A percentile compares a stretch with the other conserved stretches of the same genome.
phyloP scores from a whole-genome alignment of 2,329 filamentous ascomycete genomes.

The Aspergillus phoenicis region DNA sequence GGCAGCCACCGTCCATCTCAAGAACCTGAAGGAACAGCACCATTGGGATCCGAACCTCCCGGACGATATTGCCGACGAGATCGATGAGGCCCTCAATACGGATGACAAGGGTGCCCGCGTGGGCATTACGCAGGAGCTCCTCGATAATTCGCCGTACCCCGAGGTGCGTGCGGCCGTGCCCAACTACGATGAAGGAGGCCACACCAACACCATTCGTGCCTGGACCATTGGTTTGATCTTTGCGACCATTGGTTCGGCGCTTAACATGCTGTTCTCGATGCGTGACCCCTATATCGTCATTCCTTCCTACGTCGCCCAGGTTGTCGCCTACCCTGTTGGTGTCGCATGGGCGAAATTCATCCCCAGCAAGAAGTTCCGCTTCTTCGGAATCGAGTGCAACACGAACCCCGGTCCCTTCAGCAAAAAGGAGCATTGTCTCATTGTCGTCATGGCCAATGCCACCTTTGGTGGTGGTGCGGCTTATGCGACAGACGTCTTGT shows the following conservation, averaged over 20 bases:
- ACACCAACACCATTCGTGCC: conserved; percentile 66
- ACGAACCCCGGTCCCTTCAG: conserved; percentile 50
- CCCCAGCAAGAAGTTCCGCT: conserved; percentile 38
- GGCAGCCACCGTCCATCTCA: conserved; percentile 44
- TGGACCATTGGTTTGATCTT: conserved; percentile 65
- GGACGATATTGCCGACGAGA: conserved; percentile 62
- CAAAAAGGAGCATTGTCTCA: conserved; percentile 51
- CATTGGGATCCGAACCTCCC: conserved; percentile 67
- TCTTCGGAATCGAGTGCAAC: conserved; percentile 43
- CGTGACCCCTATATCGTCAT: conserved; percentile 63
- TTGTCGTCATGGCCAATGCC: conserved; percentile 63
- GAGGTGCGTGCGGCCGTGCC: conserved; percentile 68
- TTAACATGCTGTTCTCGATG: conserved; percentile 62
- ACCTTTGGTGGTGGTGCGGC: conserved; percentile 63
- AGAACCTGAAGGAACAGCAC: conserved; percentile 62
- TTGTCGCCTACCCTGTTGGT: conserved; percentile 60
- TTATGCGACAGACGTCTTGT: conserved; percentile 73
- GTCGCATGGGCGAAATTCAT: conserved; percentile 44
- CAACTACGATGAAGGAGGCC: conserved; percentile 66
- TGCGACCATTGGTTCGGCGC: conserved; percentile 62
- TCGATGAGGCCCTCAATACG: conserved; percentile 60
- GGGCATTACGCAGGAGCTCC: conserved; percentile 61
- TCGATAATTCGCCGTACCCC: conserved; percentile 69
- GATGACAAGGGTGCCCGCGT: conserved; percentile 60
- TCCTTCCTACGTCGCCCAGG: conserved; percentile 64